These are phyloP conservation scores for Globisporangium paroecandrum DNA, from an alignment of 352 stramenopile genomes.

Conservation along the genomic window DNA sequence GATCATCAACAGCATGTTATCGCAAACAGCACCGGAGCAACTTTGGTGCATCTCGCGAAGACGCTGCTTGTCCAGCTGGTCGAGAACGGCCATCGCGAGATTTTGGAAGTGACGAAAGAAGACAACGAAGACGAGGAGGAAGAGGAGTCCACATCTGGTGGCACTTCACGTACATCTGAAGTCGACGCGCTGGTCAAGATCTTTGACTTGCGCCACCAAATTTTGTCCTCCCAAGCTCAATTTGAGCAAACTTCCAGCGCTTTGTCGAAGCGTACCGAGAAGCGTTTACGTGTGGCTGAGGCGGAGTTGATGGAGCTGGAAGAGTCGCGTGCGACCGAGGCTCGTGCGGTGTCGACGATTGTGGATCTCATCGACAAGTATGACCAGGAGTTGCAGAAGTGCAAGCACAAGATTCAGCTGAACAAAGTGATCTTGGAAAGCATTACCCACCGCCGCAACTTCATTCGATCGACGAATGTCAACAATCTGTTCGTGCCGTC, in stretches of 20 bases:
- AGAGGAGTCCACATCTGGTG: conserved; percentile 1
- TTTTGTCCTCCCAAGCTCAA: conserved; percentile 62
- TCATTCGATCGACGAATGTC: conserved; percentile 60
- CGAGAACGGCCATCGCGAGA: conserved; percentile 52
- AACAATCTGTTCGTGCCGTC: conserved; percentile 63
- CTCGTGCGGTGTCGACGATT: conserved; percentile 43
- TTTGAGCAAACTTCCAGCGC: conserved; percentile 57
- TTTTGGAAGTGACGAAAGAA: conserved; percentile 31
- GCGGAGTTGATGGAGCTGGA: conserved; percentile 62
- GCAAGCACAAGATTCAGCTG: conserved; percentile 49
- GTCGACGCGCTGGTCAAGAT: conserved; percentile 67
- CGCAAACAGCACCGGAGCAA: conserved; percentile 66
- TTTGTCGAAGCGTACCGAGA: conserved; percentile 52
- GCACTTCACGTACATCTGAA: conserved; percentile 36
- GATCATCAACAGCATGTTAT: conserved; percentile 39
- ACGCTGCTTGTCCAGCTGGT: conserved; percentile 61
- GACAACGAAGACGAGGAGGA: conserved; percentile 27
- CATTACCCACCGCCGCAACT: conserved; percentile 59
- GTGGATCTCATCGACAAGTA: conserved; percentile 55
- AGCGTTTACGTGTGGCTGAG: conserved; percentile 48
- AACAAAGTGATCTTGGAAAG: conserved; percentile 62
- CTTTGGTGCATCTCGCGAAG: conserved; percentile 74
- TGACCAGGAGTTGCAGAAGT: conserved; percentile 46
- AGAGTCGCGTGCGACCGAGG: conserved; percentile 38
- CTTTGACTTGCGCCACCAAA: conserved; percentile 72